These are phyloP conservation scores for Orbilia javanica DNA, from an alignment of 2,329 filamentous ascomycete genomes.

Conservation along the genomic window DNA sequence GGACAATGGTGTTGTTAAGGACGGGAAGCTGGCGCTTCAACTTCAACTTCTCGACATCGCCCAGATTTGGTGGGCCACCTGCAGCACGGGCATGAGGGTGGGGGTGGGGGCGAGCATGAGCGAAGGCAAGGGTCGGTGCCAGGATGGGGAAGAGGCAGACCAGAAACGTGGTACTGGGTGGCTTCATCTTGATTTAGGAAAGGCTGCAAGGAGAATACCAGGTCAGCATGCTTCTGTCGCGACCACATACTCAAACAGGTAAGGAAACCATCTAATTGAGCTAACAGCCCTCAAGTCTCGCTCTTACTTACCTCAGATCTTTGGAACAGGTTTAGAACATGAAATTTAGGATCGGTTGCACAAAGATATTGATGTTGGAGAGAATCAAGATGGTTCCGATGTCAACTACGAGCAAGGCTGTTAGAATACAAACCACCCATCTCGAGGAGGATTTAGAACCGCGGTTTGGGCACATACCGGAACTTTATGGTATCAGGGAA, in stretches of 20 bases:
- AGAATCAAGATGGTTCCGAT: conserved; percentile 26
- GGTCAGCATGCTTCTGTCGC: conserved; percentile 25
- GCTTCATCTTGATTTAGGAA: conserved; percentile 49
- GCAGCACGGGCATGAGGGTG: conserved; percentile 38
- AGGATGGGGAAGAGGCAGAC: conserved; percentile 54
- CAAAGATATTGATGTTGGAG: conserved; percentile 5
- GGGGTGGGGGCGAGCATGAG: conserved; percentile 47
- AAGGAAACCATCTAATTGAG: neutral
- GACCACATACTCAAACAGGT: neutral
- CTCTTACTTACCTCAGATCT: neutral
- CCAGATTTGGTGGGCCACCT: conserved; percentile 1
- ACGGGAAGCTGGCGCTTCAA: conserved; percentile 41
- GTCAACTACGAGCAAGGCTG: conserved; percentile 22
- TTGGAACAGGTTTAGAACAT: conserved; percentile 48
- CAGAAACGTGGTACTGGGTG: conserved; percentile 44
- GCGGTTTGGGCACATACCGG: conserved; percentile 29
- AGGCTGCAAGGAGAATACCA: conserved; percentile 6
- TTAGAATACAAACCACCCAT: neutral
- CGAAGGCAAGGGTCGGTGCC: conserved; percentile 47
- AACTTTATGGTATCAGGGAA: conserved; percentile 22
- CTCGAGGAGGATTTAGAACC: neutral
- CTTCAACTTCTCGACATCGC: conserved; percentile 35
- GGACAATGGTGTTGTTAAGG: conserved; percentile 25
- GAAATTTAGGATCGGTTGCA: conserved; percentile 27
- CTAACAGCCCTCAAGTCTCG: too few species aligned